Base-by-base conservation (phyloP, 495 filamentous ascomycete species). In the Penicillium maclennaniae region DNA sequence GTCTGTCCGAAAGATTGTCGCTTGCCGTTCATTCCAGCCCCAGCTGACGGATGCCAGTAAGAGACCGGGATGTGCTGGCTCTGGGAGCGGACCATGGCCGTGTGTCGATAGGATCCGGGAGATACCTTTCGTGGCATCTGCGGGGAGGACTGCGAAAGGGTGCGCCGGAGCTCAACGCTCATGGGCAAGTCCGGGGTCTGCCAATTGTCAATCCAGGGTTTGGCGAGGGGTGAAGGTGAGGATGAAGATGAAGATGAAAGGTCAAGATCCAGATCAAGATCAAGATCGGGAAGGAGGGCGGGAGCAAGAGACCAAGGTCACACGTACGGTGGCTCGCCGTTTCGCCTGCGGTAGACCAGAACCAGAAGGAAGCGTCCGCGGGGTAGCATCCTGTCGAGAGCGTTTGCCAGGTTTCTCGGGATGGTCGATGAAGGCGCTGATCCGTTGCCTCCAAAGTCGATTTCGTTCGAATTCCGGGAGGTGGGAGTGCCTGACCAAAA, bases 311-410 rank as follows among this genome's bases (percentile, higher is more conserved):
- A 73, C 69, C 72, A 73, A 71, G 66, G 67, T 70, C 64, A 74
- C 56, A 66, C 74, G 63, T 77, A 77, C 74, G 71, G 71, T 77
- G 69, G 72, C 74, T 72, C 71, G 70, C 62, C 74, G 73, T 68
- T 77, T 77, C 51, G 71, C 68, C 59, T 61, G 62, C 28, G 73
- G 71, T 56, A 67, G 63, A 68, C 70, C 71, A 71, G 65, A 62
- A 53, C 59, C 63, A 61, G 52, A 58, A 67, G 69, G 72, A 51
- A 75, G 54, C 46, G 71, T 77, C 63, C 72, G 69, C 21, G 72
- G 74, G 47, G 65, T 73, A 49, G 60, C 58, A 57, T 73, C 74
- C 68, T 69, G 72, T 68, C 72, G 72, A 56, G 61, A 64, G 55
- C 74, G 68, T 72, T 77, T 76, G 55, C 72, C 71, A 53, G 68